phyloP scores from a whole-genome alignment of 2,329 filamentous ascomycete genomes.

The Parastagonospora avenae region DNA sequence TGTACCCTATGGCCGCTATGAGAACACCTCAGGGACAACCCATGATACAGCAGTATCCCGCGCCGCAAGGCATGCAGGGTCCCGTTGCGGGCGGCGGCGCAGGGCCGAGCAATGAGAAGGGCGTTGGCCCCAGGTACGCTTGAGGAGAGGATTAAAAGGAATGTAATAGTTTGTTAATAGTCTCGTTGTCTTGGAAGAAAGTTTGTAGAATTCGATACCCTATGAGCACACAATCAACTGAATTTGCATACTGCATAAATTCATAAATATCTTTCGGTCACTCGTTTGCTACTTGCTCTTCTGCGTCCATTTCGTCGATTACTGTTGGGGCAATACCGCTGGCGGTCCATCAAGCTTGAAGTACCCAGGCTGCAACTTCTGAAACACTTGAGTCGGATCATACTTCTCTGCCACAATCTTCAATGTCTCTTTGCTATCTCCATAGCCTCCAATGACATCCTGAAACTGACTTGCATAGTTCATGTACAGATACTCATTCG shows the following conservation, averaged over 20 bases:
- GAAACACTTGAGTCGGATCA: conserved; percentile 11
- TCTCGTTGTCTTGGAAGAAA: not conserved
- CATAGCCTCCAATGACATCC: conserved; percentile 49
- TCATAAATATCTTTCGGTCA: not conserved
- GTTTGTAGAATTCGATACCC: conserved; percentile 1
- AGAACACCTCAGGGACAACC: conserved; percentile 4
- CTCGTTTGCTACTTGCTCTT: not conserved
- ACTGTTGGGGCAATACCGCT: not conserved
- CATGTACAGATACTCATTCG: conserved; percentile 45
- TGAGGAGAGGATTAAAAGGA: conserved; percentile 2
- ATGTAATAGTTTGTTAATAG: not conserved
- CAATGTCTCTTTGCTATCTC: conserved; percentile 34
- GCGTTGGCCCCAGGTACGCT: conserved; percentile 18
- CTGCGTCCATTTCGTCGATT: not conserved
- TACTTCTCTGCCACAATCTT: conserved; percentile 7
- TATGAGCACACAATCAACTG: not conserved
- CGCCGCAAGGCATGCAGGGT: not conserved
- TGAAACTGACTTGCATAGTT: conserved; percentile 53
- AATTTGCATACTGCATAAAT: too few species aligned
- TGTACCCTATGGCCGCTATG: conserved; percentile 12
- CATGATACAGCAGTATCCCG: conserved; percentile 2
- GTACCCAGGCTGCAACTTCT: conserved; percentile 8
- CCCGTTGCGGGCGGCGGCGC: not conserved
- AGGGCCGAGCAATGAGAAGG: conserved; percentile 23
- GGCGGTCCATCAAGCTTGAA: conserved; percentile 10